Conservation (phyloP, 176 grass and related monocot species). For the Bromus sterilis region DNA sequence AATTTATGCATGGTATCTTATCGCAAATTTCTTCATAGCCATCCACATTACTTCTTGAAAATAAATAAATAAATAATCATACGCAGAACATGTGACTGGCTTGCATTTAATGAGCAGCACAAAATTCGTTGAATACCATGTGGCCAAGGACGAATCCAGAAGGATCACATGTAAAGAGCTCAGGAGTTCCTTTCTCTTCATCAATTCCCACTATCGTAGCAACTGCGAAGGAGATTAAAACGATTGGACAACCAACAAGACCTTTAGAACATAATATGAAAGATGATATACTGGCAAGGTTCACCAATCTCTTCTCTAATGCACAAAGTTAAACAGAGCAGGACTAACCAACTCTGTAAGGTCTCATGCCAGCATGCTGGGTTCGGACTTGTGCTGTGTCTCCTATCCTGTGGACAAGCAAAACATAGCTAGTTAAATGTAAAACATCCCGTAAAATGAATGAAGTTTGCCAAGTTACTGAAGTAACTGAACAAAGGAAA, state of each 20-base stretch:
- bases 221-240: slow-evolving; percentile 17
- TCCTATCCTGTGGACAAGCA: slow-evolving; percentile 32
- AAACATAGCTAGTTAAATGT: background rate
- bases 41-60: background rate
- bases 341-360: slow-evolving; percentile 61
- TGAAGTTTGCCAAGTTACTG: background rate
- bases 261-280: background rate
- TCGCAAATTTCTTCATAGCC: background rate
- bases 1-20: background rate
- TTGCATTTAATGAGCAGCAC: background rate
- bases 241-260: background rate
- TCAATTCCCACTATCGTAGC: slow-evolving; percentile 61
- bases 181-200: slow-evolving; percentile 48
- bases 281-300: background rate
- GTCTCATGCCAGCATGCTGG: slow-evolving; percentile 45
- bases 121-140: slow-evolving; percentile 34
- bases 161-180: slow-evolving; percentile 63
- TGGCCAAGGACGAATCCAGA: slow-evolving; percentile 47
- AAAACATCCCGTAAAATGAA: background rate
- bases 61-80: background rate
- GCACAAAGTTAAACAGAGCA: background rate
- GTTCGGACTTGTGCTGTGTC: slow-evolving; percentile 51
- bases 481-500: background rate
- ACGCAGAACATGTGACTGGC: background rate
- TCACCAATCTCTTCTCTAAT: background rate